Base-by-base conservation (phyloP, 1,139 yeast species). In the Diutina neorugosa region DNA sequence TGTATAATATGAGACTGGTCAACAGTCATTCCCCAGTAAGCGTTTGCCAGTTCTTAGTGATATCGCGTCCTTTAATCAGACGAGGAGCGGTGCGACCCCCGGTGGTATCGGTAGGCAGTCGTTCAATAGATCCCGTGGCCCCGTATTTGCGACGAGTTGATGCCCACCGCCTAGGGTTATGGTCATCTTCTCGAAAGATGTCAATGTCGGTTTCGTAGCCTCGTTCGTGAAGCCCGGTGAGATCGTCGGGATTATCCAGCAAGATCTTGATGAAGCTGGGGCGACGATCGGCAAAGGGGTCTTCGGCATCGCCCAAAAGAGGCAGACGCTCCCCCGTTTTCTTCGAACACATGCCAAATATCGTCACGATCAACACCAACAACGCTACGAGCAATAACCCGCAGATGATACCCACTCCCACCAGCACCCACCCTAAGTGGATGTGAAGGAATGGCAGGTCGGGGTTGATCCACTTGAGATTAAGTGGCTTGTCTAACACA, bases 401-500 rank as follows among this genome's bases (percentile, higher is more conserved):
- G 12, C 83, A 61, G 0, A 84, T 67, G 4, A 84, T 68, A 4
- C 93, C 94, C 25, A 84, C 65, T 1, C 84, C 83, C 46, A 85
- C 69, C 31, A 91, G 85, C 11, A 83, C 73, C 55, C 81, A 74
- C 3, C 91, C 90, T 42, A 85, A 67, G 56, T 78, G 84, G 27
- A 86, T 65, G 56, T 78, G 84, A 51, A 81, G 70, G 53, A 64
- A 62, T 52, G 72, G 74, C 43, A 73, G 77, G 55, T 52, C 55
- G 21, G 64, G 60, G 2, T 74, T 71, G 4, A 87, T 65, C 96
- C 97, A 89, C 16, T 61, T 58, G 43, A 71, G 62, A 54, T 65
- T 71, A 42, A 74, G 60, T 5, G 93, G 91, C 53, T 82, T 72
- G 60, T 90, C 96, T 37, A 89, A 71, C 19, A 86, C 67, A 55